Percentiles rank a stretch among this genome's conserved stretches.
phyloP scores from a whole-genome alignment of 23 red algal species.

The Agarophyton chilense region DNA sequence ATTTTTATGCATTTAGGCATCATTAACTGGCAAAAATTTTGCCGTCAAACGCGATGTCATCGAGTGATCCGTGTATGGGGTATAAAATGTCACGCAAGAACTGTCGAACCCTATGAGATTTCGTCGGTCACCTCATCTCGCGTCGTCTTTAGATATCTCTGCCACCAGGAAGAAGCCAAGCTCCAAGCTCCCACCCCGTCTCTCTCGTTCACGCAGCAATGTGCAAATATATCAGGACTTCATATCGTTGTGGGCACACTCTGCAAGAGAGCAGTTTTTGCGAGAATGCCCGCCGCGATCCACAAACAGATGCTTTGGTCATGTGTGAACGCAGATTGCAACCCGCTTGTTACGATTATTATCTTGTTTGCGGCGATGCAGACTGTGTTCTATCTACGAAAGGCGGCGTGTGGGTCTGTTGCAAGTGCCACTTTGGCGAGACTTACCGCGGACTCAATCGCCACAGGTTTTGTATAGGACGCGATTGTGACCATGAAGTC shows the following conservation, averaged over 20 bases:
- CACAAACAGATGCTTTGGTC: background rate
- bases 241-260: slow-evolving; percentile 1
- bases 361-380: background rate
- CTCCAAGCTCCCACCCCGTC: background rate
- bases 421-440: slow-evolving; percentile 21
- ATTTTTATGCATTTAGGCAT: no score
- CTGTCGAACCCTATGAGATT: no score
- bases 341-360: background rate
- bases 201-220: background rate
- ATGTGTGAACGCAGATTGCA: background rate
- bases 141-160: no score
- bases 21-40: no score
- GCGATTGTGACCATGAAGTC: slow-evolving; percentile 13
- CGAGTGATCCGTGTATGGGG: no score
- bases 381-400: background rate
- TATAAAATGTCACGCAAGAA: no score
- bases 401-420: slow-evolving; percentile 12
- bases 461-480: background rate
- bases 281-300: background rate
- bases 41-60: no score
- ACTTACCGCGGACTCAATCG: background rate
- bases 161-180: no score
- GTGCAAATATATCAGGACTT: background rate
- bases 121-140: no score
- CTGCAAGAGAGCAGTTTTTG: background rate